Evolutionary conservation across 768 basidiomycete genomes (phyloP), one percentile per base, ranked within the genome.

Genomic region (Mycena haematopus): DNA sequence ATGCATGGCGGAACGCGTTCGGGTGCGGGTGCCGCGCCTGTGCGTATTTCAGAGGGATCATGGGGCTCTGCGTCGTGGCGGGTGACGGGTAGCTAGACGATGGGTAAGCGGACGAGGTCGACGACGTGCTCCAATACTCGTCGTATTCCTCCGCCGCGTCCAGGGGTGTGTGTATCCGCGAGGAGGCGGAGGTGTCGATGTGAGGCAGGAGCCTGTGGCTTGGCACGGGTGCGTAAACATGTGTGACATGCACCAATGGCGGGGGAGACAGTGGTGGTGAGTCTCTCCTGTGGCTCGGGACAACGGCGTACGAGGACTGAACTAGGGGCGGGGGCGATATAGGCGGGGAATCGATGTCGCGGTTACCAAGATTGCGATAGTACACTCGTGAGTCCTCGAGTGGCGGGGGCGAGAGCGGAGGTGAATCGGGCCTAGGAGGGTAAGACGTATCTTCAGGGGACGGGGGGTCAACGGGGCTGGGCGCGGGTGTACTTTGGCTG

Each of bases 321-420:
- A 50, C 62, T 2, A 63, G 62, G 15, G 56, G 56, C 27, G 62
- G 62, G 0, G 62, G 62, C 15, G 62, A 29, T 4, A 33, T 35
- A 2, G 62, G 62, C 1, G 56, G 52, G 1, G 56, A 47, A 1
- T 44, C 56, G 6, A 22, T 22, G 9, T 11, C 45, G 14, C 29
- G 29, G 29, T 31, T 31, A 9, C 29, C 29, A 9, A 5, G 29
- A 11, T n/a, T 22, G 10, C n/a, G 11, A 13, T 25, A 56, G 21
- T 59, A 64, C 17, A 59, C 2, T 2, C 58, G 63, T 13, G 63
- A 64, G 38, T 64, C 63, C 21, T 64, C 63, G 21, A 64, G 53
- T 19, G 63, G 40, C 19, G 63, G 63, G 0, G 63, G 63, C 2
- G 38, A 38, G 6, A 64, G 38, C 2, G 57, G 63, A 0, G 63